Base-by-base conservation (phyloP, 179 eudicot genomes). In the Beta lomatogona region DNA sequence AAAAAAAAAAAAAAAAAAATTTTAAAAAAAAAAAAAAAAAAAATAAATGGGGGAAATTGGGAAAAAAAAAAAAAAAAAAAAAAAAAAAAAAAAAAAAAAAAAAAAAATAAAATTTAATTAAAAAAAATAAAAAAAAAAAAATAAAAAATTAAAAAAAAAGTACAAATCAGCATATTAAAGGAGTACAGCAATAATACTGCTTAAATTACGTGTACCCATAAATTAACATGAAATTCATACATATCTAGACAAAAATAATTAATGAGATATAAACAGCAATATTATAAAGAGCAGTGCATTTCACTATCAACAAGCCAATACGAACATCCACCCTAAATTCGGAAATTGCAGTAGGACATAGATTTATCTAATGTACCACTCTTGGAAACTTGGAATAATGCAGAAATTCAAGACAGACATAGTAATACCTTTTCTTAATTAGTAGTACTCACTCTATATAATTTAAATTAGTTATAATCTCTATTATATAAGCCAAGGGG, bases 231-330 rank as follows among this genome's bases (percentile, higher is more conserved):
- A 72, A 71, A 45, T 45, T 72, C 44, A 72, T 52, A 72, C 60
- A 72, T 0, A 52, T 72, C 12, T 9, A 11, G 60, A 53, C 60
- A 72, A 52, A 16, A 22, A 25, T 52, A 53, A 52, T 72, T 52
- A 53, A 72, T 72, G 60, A 22, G 77, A 52, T 52, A 60, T 28
- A 71, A 66, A 11, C 41, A n/a, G 3, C 54, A 58, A 59, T 21
- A 36, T 67, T 13, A 36, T 12, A 5, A 19, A 45, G 31, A 11
- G 28, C 31, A 68, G 21, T 69, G n/a, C 9, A 69, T 25, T 44
- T 79, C 76, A 22, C 19, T 15, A 60, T 71, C 57, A 50, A 36
- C 59, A 46, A 79, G 31, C 60, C 77, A 46, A 61, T 18, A 25
- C 22, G 9, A 78, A 36, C 63, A 78, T 55, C 45, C 50, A 59